Evolutionary conservation across 179 eudicot species (phyloP).

Genomic region (Silene vulgaris): DNA sequence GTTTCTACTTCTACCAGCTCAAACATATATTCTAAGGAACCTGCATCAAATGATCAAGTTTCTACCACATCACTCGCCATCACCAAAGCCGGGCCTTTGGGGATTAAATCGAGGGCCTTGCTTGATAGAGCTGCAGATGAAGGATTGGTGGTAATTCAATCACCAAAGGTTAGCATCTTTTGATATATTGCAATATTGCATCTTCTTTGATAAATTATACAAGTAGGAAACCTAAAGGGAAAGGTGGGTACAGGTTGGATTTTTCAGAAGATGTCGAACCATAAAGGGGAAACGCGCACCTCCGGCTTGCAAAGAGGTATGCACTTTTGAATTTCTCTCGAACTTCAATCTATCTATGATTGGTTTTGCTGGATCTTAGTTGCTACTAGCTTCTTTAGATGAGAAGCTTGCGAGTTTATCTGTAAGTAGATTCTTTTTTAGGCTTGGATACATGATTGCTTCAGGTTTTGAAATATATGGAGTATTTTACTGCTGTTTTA

Average conservation of each 20-base stretch:
- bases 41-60: constrained; percentile 48
- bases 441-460: neutral
- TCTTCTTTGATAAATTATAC: neutral
- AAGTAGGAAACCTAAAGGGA: constrained; percentile 8
- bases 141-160: constrained; percentile 61
- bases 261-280: constrained; percentile 75
- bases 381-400: neutral
- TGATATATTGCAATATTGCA: neutral
- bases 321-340: neutral
- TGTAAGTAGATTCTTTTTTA: neutral
- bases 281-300: constrained; percentile 76
- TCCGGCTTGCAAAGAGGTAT: constrained; percentile 89
- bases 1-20: constrained; percentile 41
- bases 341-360: neutral
- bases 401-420: neutral
- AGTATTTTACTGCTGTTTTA: neutral
- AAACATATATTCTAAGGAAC: constrained; percentile 31
- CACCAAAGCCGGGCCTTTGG: constrained; percentile 37
- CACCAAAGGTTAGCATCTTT: constrained; percentile 60
- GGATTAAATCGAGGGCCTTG: constrained; percentile 33
- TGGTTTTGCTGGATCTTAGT: neutral
- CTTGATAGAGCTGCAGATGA: constrained; percentile 68
- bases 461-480: neutral
- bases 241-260: constrained; percentile 61
- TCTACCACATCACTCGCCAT: constrained; percentile 64